Evolutionary conservation across 2,329 filamentous ascomycete species (phyloP), one percentile per base, ranked within the genome.

Genomic region (Trichoderma hamatum): DNA sequence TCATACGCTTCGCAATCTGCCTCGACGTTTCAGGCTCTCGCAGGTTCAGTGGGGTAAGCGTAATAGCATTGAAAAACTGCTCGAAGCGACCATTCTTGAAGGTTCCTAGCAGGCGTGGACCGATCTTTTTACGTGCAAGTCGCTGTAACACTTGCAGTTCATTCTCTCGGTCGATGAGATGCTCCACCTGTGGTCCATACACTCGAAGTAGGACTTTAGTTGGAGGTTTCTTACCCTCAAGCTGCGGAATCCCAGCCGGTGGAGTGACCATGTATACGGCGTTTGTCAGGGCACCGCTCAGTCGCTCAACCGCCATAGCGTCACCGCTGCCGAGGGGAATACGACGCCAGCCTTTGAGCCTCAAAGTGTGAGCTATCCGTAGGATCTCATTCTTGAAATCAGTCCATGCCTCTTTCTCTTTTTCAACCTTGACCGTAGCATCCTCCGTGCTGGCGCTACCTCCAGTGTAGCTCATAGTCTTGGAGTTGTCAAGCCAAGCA

Each of bases 1-100:
- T 88, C 93, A 99, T 97, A 62, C 96, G 92, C 84, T 98, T 98
- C 14, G 96, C 95, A 76, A 99, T 99, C 77, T 97, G 92, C 75
- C 88, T 92, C 39, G 92, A 96, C 0, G 93, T 97, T 61, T 93
- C 92, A 0, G 92, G 88, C 36, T 92, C 88, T 46, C 93, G 90
- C 56, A 99, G 81, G 72, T 97, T 92, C 30, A 87, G 84, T 0
- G 91, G 85, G 0, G 90, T 95, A 52, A 99, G 85, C 0, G 96
- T 90, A 46, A 88, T 88, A 0, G 96, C 94, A 76, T 97, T 89
- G 77, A 97, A 92, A 77, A 90, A 98, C 78, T 99, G 91, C 80
- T 99, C 96, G 73, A 99, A 99, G 5, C 96, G 92, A 11, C 96
- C 96, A 76, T 99, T 99, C 66, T 86, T 88, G 78, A 99, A 99